These are phyloP conservation scores for Rhodotorula sp. DNA, from an alignment of 1,284 basidiomycete species.

Conservation along the genomic window DNA sequence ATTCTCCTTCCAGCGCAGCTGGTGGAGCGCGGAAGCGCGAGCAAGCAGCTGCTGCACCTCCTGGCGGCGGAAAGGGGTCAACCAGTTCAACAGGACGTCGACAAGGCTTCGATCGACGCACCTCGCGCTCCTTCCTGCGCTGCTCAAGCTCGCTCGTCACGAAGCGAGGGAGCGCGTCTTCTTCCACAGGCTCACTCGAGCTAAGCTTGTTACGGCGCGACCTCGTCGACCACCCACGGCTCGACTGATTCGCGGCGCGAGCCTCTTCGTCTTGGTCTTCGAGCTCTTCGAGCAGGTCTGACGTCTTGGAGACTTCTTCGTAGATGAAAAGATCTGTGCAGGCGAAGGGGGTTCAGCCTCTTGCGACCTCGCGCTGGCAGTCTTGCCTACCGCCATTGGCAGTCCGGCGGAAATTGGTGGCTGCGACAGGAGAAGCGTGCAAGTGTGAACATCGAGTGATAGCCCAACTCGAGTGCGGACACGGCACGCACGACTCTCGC, in stretches of 20 bases:
- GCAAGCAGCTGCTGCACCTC: too few species aligned
- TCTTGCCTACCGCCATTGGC: neutral
- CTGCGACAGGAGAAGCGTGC: neutral
- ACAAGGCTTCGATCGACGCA: too few species aligned
- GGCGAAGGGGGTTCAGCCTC: neutral
- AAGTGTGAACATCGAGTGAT: too few species aligned
- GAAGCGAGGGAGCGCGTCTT: neutral
- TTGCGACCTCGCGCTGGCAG: too few species aligned
- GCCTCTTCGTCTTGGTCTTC: conserved; percentile 2
- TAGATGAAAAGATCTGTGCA: neutral
- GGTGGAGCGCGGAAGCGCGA: too few species aligned
- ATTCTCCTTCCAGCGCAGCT: too few species aligned
- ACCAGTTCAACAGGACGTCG: too few species aligned
- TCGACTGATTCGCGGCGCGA: neutral
- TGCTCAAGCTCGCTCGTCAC: neutral
- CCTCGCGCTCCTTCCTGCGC: too few species aligned
- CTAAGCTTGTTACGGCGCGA: neutral
- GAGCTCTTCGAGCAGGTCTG: neutral
- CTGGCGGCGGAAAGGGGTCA: too few species aligned
- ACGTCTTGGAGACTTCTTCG: neutral
- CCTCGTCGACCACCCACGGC: neutral
- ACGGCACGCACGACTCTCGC: too few species aligned
- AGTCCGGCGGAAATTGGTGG: neutral
- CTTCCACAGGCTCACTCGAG: neutral
- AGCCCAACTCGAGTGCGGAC: too few species aligned